A percentile compares a stretch with the other conserved stretches of the same genome.
Conservation (phyloP, 768 basidiomycete species). For the Krasilnikovozyma curviuscula region DNA sequence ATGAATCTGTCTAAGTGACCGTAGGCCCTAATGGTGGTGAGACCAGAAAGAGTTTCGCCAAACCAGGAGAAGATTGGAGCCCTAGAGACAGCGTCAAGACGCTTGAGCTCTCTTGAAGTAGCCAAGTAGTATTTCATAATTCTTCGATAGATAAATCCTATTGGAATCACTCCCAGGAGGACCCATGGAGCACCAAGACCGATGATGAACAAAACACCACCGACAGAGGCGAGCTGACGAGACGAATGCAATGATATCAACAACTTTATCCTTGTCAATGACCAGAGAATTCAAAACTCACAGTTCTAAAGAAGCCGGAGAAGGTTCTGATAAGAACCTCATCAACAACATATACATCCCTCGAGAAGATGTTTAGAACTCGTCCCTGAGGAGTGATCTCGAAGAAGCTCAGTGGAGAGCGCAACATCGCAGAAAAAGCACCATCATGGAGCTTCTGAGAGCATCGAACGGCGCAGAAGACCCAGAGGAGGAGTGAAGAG, state of each 20-base stretch:
- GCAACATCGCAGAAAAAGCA: conserved; percentile 43
- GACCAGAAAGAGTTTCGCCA: conserved; percentile 23
- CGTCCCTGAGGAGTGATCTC: conserved; percentile 42
- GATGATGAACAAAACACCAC: conserved; percentile 40
- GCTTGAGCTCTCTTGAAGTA: conserved; percentile 26
- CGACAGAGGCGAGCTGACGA: conserved; percentile 15
- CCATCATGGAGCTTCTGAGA: conserved; percentile 54
- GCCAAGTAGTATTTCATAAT: conserved; percentile 60
- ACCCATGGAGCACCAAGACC: conserved; percentile 65
- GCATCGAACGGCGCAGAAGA: conserved; percentile 54
- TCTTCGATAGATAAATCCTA: conserved; percentile 52
- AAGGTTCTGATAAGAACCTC: conserved; percentile 11
- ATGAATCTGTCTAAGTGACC: conserved; percentile 23
- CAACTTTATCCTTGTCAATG: conserved; percentile 16
- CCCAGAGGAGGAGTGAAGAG: conserved; percentile 49
- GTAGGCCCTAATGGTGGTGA: conserved; percentile 23
- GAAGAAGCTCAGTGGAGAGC: conserved; percentile 70
- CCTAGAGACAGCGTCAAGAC: conserved; percentile 41
- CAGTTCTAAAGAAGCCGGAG: conserved; percentile 42
- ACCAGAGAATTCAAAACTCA: conserved; percentile 32
- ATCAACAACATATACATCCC: conserved; percentile 46
- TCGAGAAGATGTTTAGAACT: conserved; percentile 75
- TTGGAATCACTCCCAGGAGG: conserved; percentile 49
- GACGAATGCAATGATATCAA: neutral
- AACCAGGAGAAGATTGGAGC: conserved; percentile 66